Base-by-base conservation (phyloP, 768 basidiomycete species). In the Mycena indigotica region DNA sequence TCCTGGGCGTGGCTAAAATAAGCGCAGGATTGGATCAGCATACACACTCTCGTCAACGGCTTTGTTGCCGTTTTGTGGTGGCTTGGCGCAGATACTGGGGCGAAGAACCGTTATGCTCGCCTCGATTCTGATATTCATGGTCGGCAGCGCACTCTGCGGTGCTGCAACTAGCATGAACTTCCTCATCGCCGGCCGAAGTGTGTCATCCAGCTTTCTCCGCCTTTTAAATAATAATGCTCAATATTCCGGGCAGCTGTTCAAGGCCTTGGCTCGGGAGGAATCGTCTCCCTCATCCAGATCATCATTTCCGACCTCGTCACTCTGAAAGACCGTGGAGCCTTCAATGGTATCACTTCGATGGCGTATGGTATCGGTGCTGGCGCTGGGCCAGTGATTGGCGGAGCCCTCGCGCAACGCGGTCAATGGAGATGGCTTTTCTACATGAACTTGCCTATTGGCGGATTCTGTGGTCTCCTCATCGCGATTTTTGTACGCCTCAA, bases 241-340 rank as follows among this genome's bases (percentile, higher is more conserved):
- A n/a, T n/a, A n/a, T 5, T 30, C 3, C 4, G 4, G 3, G 1
- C 49, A 76, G 77, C 71, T 16, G 53, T 78, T 28, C 77, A 77
- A 59, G 77, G 77, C 2, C 54, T 76, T 1, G 79, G 78, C 4
- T 73, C 70, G 5, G 80, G 80, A 1, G 73, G 71, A 1, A 73
- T 80, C 16, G 58, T 72, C 21, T 66, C 75, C 10, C 57, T 77
- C 8, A 66, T 70, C 2, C 72, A 74, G 5, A 80, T 83, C 38
- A 69, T 83, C 39, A 51, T 80, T 4, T 67, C 73, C 15, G 82
- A 84, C 57, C 64, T 84, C 2, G 77, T 83, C 13, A 72, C 80
- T 3, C 69, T 84, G 6, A 41, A 66, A 15, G 78, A 81, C 40
- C 73, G 82, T 5, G 82, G 82, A 2, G 29, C 58, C 1, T 78